A percentile compares a stretch with the other conserved stretches of the same genome.
These are phyloP conservation scores for Hypoxylon intermedium DNA, from an alignment of 495 filamentous ascomycete species.

Conservation along the genomic window DNA sequence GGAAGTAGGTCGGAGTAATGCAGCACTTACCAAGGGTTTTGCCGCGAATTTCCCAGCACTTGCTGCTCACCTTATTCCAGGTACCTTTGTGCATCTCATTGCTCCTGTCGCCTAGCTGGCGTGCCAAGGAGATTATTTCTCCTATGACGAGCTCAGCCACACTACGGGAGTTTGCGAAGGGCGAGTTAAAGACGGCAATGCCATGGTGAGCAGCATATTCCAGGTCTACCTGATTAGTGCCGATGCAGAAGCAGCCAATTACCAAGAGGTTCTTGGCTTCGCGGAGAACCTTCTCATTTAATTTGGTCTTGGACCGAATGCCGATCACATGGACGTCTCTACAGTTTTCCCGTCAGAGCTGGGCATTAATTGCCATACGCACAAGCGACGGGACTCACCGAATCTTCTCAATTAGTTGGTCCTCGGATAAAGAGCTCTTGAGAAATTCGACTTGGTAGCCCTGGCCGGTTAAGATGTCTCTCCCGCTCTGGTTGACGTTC, in stretches of 20 bases:
- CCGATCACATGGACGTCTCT: conserved; percentile 98
- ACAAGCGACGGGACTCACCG: conserved; percentile 61
- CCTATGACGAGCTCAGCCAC: conserved; percentile 95
- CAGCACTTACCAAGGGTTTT: conserved; percentile 81
- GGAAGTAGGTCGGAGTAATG: conserved; percentile 1
- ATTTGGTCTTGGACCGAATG: conserved; percentile 96
- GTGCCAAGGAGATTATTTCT: conserved; percentile 89
- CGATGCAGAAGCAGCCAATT: conserved; percentile 98
- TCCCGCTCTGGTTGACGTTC: conserved; percentile 91
- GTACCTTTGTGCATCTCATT: conserved; percentile 92
- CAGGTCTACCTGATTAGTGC: conserved; percentile 97
- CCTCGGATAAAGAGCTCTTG: conserved; percentile 88
- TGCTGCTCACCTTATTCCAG: conserved; percentile 97
- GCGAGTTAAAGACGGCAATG: conserved; percentile 98
- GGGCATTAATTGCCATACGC: conserved; percentile 10
- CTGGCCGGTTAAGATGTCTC: conserved; percentile 79
- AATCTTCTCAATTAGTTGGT: conserved; percentile 96
- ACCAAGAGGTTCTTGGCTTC: conserved; percentile 95
- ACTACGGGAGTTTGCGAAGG: conserved; percentile 95
- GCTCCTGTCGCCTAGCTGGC: conserved; percentile 91
- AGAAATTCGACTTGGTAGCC: conserved; percentile 95
- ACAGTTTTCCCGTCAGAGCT: conserved; percentile 13
- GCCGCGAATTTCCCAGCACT: conserved; percentile 97
- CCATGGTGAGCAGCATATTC: conserved; percentile 89
- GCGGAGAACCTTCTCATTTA: conserved; percentile 81